These are phyloP conservation scores for Penicillium sumatraense DNA, from an alignment of 2,329 filamentous ascomycete genomes.

Conservation along the genomic window DNA sequence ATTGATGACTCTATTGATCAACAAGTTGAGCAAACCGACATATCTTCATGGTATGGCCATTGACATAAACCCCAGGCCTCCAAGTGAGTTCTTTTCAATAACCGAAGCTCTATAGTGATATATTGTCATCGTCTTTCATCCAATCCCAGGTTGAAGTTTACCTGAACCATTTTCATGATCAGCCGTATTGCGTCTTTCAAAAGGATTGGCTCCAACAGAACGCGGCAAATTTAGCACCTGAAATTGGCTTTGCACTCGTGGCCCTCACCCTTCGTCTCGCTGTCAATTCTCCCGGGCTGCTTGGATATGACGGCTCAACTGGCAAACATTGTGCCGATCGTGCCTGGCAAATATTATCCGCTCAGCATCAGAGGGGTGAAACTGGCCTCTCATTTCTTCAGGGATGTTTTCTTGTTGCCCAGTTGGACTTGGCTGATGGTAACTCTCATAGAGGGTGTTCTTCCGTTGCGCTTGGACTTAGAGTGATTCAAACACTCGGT, in stretches of 20 bases:
- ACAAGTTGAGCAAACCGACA: not conserved
- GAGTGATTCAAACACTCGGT: slow-evolving; percentile 26
- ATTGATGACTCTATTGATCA: not conserved
- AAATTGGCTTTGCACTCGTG: slow-evolving; percentile 27
- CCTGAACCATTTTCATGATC: slow-evolving; percentile 29
- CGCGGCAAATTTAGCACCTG: slow-evolving; percentile 17
- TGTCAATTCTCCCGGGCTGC: slow-evolving; percentile 4
- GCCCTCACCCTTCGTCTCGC: slow-evolving; percentile 28
- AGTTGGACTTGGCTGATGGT: slow-evolving; percentile 30
- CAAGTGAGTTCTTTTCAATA: no score
- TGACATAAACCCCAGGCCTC: not conserved
- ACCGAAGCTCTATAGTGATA: not conserved
- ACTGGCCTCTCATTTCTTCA: slow-evolving; percentile 27
- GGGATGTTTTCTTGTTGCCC: slow-evolving; percentile 29
- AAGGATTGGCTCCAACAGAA: slow-evolving; percentile 22
- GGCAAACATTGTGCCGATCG: slow-evolving; percentile 16
- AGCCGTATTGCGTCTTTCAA: slow-evolving; percentile 30
- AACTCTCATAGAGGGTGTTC: slow-evolving; percentile 25
- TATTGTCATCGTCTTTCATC: slow-evolving; percentile 10
- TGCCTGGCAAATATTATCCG: slow-evolving; percentile 28
- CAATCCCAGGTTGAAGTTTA: slow-evolving; percentile 26
- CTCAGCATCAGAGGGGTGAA: slow-evolving; percentile 17
- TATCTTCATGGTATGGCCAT: slow-evolving; percentile 1
- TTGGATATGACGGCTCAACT: not conserved
- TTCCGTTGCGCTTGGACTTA: slow-evolving; percentile 26